A percentile compares a stretch with the other conserved stretches of the same genome.
Evolutionary conservation across 805 yeast genomes (phyloP).

Genomic region (Schwanniomyces pseudopolymorphus): DNA sequence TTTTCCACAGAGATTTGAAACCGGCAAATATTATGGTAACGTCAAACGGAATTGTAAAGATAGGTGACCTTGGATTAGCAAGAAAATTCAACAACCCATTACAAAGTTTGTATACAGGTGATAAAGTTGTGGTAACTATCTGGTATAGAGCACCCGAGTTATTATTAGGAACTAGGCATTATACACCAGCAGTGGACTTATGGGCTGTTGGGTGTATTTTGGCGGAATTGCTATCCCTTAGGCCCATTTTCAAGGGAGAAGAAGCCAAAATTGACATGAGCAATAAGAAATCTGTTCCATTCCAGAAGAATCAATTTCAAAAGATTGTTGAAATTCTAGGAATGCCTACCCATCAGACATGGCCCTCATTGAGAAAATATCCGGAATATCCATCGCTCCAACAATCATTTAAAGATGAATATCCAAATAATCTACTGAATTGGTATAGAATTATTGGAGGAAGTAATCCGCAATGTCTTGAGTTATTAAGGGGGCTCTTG

Average conservation of each 20-base stretch:
- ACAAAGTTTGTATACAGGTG: slow-evolving; percentile 86
- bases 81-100: slow-evolving; percentile 83
- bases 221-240: slow-evolving; percentile 82
- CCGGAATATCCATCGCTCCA: slow-evolving; percentile 68
- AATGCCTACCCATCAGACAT: slow-evolving; percentile 71
- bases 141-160: slow-evolving; percentile 97
- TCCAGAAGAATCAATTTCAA: slow-evolving; percentile 88
- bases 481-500: slow-evolving; percentile 60
- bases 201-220: slow-evolving; percentile 97
- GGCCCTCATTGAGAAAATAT: slow-evolving; percentile 78
- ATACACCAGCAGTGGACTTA: slow-evolving; percentile 86
- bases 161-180: slow-evolving; percentile 86
- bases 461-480: slow-evolving; percentile 63
- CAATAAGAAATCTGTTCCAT: slow-evolving; percentile 87
- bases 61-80: slow-evolving; percentile 93
- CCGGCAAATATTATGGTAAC: slow-evolving; percentile 99
- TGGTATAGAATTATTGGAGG: slow-evolving; percentile 91
- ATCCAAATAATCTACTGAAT: slow-evolving; percentile 67
- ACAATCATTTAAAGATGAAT: slow-evolving; percentile 47
- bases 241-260: slow-evolving; percentile 97
- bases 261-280: slow-evolving; percentile 86
- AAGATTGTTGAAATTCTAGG: slow-evolving; percentile 93
- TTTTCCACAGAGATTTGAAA: slow-evolving; percentile 89
- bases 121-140: slow-evolving; percentile 93
- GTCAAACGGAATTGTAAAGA: slow-evolving; percentile 83